Base-by-base conservation (phyloP, 768 basidiomycete species). In the Mrakia blollopis region DNA sequence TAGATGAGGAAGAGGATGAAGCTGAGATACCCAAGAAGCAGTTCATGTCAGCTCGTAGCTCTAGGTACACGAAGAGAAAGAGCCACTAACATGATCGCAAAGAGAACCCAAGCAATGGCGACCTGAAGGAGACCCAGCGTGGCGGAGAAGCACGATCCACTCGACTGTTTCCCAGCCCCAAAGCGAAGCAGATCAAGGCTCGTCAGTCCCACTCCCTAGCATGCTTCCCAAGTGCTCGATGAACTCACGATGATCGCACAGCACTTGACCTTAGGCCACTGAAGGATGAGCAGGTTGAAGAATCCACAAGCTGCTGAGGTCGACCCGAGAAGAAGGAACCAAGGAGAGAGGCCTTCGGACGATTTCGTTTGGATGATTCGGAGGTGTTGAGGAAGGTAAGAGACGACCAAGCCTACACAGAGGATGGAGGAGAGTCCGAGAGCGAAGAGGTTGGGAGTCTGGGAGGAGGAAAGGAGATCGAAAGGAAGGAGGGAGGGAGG, bases 1-100 rank as follows among this genome's bases (percentile, higher is more conserved):
- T 94, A 98, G 57, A 91, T 85, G 85, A 99, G 90, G 85, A 92
- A 98, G 2, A 99, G 88, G 0, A 95, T 87, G 76, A 98, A 86
- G 62, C 95, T 98, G 79, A 13, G 21, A n/a, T 4, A 9, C 28
- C 13, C 61, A 35, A 25, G 7, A 63, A 1, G 32, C 21, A 13
- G 52, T 62, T 23, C 3, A 6, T 32, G 50, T 32, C 16, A 39
- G 44, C 35, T 23, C 7, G 25, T 1, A 1, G 0, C 37, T 25
- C 41, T 6, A 35, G 37, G 47, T 18, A 30, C 67, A 52, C 0
- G 44, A 69, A 47, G 41, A 23, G n/a, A 3, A 7, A 65, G n/a
- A 13, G n/a, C 2, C 23, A 87, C 91, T 74, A 80, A 95, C 95
- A 97, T 90, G 72, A 92, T 79, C 14, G 87, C 88, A 84, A 98